These are phyloP conservation scores for Annulohypoxylon nitens DNA, from an alignment of 495 filamentous ascomycete species.

Conservation along the genomic window DNA sequence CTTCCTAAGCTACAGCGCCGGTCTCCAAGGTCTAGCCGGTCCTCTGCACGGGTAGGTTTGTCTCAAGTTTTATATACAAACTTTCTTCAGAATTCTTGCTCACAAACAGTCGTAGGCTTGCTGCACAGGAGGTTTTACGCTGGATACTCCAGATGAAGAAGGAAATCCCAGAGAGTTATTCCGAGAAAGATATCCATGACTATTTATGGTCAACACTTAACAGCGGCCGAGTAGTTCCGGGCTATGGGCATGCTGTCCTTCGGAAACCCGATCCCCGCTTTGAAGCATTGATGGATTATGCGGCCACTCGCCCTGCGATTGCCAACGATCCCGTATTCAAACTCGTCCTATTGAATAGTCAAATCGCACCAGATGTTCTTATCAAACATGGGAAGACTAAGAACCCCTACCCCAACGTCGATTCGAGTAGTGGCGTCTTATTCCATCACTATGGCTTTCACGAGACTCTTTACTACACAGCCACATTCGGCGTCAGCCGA, in stretches of 20 bases:
- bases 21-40: constrained; percentile 93
- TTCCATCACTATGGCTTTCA: constrained; percentile 98
- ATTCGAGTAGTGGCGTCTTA: constrained; percentile 89
- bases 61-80: no score
- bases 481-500: constrained; percentile 93
- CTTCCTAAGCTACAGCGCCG: constrained; percentile 95
- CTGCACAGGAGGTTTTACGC: constrained; percentile 95
- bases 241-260: constrained; percentile 98
- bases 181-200: constrained; percentile 79
- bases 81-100: background rate
- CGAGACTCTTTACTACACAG: constrained; percentile 97
- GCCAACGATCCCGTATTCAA: constrained; percentile 89
- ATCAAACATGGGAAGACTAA: constrained; percentile 98
- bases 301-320: constrained; percentile 84
- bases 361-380: constrained; percentile 84
- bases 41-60: constrained; percentile 83
- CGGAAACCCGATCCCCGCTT: constrained; percentile 98
- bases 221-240: constrained; percentile 93
- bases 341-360: constrained; percentile 87
- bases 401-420: constrained; percentile 98
- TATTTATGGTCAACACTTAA: constrained; percentile 96
- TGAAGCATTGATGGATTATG: constrained; percentile 96
- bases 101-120: constrained; percentile 66
- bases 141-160: constrained; percentile 97
- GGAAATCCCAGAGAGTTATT: constrained; percentile 80